phyloP scores from a whole-genome alignment of 768 basidiomycete species.

The Amanita molliuscula region DNA sequence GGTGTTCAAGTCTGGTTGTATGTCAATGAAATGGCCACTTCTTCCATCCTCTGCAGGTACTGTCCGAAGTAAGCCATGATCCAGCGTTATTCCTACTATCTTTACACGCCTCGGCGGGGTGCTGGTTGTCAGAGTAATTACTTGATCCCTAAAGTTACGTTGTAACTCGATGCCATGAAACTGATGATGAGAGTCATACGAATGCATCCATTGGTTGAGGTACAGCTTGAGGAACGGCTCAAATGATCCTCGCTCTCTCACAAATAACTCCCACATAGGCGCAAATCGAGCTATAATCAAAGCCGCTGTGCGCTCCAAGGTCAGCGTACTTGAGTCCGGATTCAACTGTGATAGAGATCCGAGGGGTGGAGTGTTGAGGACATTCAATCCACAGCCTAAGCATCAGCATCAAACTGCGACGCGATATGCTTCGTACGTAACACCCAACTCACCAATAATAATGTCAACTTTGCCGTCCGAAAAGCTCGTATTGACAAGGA shows the following conservation, averaged over 20 bases:
- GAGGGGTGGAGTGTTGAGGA: conserved; percentile 74
- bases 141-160: conserved; percentile 52
- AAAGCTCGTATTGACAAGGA: conserved; percentile 84
- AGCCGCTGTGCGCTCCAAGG: conserved; percentile 68
- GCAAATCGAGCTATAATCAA: conserved; percentile 71
- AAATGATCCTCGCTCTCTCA: conserved; percentile 60
- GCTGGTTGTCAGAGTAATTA: conserved; percentile 72
- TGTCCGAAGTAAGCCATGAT: conserved; percentile 83
- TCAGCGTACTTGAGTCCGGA: conserved; percentile 25
- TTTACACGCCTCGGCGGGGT: conserved; percentile 61
- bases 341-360: conserved; percentile 68
- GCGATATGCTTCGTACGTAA: neutral
- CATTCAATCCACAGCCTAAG: conserved; percentile 83
- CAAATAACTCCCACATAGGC: conserved; percentile 64
- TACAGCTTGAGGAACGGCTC: conserved; percentile 75
- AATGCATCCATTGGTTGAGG: conserved; percentile 79
- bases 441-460: conserved; percentile 55
- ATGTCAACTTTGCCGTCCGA: conserved; percentile 61
- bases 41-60: conserved; percentile 25
- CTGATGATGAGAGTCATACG: conserved; percentile 41
- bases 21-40: conserved; percentile 57
- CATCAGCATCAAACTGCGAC: neutral
- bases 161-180: neutral
- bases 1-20: conserved; percentile 96
- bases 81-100: conserved; percentile 77